Percentiles rank a stretch among this genome's conserved stretches.
phyloP scores from a whole-genome alignment of 176 grass and related monocot species.

The Eragrostis nindensis region DNA sequence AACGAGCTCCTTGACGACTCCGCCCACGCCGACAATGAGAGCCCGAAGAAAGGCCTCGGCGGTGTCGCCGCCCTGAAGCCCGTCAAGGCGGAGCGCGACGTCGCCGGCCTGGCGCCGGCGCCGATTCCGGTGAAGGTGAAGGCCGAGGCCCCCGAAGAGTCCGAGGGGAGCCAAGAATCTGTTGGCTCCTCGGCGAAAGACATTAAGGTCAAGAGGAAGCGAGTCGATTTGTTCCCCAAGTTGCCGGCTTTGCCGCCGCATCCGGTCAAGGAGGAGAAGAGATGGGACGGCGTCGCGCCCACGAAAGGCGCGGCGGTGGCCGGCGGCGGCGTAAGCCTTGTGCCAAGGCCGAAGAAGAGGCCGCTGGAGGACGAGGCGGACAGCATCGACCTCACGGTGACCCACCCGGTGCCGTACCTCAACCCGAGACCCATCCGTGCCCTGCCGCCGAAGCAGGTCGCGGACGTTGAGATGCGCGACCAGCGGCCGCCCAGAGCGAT shows the following conservation, averaged over 20 bases:
- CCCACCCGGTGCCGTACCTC: slow-evolving; percentile 64
- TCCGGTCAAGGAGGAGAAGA: slow-evolving; percentile 9
- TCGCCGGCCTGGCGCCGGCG: not conserved
- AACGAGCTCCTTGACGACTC: slow-evolving; percentile 64
- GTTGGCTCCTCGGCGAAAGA: not conserved
- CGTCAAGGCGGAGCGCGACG: slow-evolving; percentile 46
- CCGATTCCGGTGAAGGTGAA: not conserved
- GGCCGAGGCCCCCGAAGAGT: slow-evolving; percentile 3
- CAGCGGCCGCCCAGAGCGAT: not conserved
- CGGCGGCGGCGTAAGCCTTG: slow-evolving; percentile 36
- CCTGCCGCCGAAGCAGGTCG: not conserved
- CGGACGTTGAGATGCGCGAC: slow-evolving; percentile 16
- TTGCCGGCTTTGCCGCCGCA: not conserved
- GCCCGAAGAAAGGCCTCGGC: not conserved
- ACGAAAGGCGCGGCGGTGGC: not conserved
- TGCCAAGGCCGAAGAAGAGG: slow-evolving; percentile 47
- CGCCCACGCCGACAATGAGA: not conserved
- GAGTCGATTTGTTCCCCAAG: not conserved
- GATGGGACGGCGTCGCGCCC: too few species aligned
- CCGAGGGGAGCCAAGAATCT: not conserved
- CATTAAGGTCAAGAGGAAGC: not conserved
- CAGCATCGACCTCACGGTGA: slow-evolving; percentile 35
- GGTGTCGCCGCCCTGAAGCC: not conserved
- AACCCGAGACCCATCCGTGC: slow-evolving; percentile 69
- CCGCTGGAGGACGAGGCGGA: slow-evolving; percentile 6